These are phyloP conservation scores for Skeletonema tropicum DNA, from an alignment of 108 stramenopile species.

Conservation along the genomic window DNA sequence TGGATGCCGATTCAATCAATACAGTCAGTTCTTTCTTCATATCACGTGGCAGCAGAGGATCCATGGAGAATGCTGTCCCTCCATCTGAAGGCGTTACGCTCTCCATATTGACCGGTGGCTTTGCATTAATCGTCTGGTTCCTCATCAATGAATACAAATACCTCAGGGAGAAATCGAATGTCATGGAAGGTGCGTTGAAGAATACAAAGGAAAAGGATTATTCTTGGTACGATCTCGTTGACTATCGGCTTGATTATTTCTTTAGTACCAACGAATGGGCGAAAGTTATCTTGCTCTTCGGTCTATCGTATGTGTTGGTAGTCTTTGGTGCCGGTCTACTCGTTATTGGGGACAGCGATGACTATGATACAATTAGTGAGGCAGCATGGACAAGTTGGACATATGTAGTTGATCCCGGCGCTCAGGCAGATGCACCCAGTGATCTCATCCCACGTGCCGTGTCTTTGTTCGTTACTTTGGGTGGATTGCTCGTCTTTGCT, in stretches of 20 bases:
- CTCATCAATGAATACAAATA: background rate
- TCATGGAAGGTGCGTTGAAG: background rate
- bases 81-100: slow-evolving; percentile 1
- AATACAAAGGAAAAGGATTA: background rate
- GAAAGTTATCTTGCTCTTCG: slow-evolving; percentile 10
- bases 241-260: slow-evolving; percentile 23
- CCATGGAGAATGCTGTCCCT: background rate
- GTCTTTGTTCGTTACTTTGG: slow-evolving; percentile 32
- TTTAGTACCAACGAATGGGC: slow-evolving; percentile 9
- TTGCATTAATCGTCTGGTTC: background rate
- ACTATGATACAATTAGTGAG: slow-evolving; percentile 5
- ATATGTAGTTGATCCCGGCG: slow-evolving; percentile 37
- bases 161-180: background rate
- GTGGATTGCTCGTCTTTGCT: slow-evolving; percentile 47
- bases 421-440: slow-evolving; percentile 23
- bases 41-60: slow-evolving; percentile 3
- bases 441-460: slow-evolving; percentile 21
- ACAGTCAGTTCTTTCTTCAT: background rate
- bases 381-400: slow-evolving; percentile 38
- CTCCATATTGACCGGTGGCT: background rate
- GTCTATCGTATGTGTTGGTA: slow-evolving; percentile 6
- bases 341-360: background rate
- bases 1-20: slow-evolving; percentile 2
- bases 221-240: slow-evolving; percentile 2
- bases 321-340: slow-evolving; percentile 15